phyloP scores from a whole-genome alignment of 139 green algal species.

The Zygnema cylindricum region DNA sequence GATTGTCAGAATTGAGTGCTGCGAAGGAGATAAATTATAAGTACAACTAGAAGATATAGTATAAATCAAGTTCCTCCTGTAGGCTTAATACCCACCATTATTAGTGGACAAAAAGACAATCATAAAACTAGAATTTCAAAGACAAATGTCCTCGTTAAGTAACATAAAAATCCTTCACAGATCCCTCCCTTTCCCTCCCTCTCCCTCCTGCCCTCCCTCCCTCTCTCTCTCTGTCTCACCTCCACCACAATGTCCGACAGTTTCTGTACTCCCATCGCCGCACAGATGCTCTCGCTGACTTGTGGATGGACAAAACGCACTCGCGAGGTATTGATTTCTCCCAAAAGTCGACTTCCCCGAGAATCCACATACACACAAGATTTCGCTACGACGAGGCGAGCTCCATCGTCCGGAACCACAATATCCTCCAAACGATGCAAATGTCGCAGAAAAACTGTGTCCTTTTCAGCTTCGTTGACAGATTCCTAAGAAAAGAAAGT shows the following conservation, averaged over 20 bases:
- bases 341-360: conserved; percentile 53
- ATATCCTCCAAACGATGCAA: not conserved
- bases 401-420: conserved; percentile 56
- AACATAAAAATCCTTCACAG: not conserved
- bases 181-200: too few relatives aligned
- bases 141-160: not conserved
- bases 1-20: too few relatives aligned
- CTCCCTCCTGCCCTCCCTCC: too few relatives aligned
- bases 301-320: conserved; percentile 55
- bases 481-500: too few relatives aligned
- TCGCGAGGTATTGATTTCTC: conserved; percentile 63
- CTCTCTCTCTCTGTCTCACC: too few relatives aligned
- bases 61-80: too few relatives aligned
- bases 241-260: conserved; percentile 66
- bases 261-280: conserved; percentile 61
- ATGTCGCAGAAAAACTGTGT: not conserved
- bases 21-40: too few relatives aligned
- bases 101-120: conserved; percentile 11
- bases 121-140: not conserved
- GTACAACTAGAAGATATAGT: too few relatives aligned
- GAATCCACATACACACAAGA: conserved; percentile 44
- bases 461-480: too few relatives aligned
- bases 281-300: conserved; percentile 53
- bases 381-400: conserved; percentile 55
- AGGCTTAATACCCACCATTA: not conserved